Evolutionary conservation across 148 eudicot species (phyloP), one percentile per base, ranked within the genome.

Genomic region (Rhododendron mucronatum): DNA sequence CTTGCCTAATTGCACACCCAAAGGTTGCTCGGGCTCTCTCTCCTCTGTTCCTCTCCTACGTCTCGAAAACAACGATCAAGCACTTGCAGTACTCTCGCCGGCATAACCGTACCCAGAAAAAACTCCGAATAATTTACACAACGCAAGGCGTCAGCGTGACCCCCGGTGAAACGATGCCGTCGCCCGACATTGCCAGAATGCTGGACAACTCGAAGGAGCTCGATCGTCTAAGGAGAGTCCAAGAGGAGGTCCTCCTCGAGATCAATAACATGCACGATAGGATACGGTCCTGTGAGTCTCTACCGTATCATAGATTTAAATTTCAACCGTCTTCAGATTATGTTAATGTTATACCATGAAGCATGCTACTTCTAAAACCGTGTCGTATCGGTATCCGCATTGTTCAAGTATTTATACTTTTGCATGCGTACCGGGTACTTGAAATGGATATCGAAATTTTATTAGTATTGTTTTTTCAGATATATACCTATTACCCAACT

Each of bases 261-360:
- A 96, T 96, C 92, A 95, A 95, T 76, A 95, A 93, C 89, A 61
- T 96, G 86, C 97, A 96, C 82, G 93, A 93, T 88, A 95, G 91
- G 90, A 98, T 96, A 1, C 95, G 91, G 84, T 83, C 95, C 50
- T 81, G 99, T 96, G 57, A 85, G 94, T 81, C 78, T 81, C 78
- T 85, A 50, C 16, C 53, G 5, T 11, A 67, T 26, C 33, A 26
- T 67, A 26, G 2, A 21, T 61, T 2, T 21, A 9, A n/a, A 65
- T 65, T 65, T 63, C 69, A 63, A 63, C 69, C 30, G 69, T 23
- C 69, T n/a, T n/a, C 4, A 65, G 4, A n/a, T 65, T 9, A n/a
- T 63, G 30, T n/a, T 3, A 9, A 63, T 63, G 71, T 8, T 63
- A n/a, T 8, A 9, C 13, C 26, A 61, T 61, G 12, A 61, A 23